Base-by-base conservation (phyloP, 257 asterid species). In the Anisodus acutangulus region DNA sequence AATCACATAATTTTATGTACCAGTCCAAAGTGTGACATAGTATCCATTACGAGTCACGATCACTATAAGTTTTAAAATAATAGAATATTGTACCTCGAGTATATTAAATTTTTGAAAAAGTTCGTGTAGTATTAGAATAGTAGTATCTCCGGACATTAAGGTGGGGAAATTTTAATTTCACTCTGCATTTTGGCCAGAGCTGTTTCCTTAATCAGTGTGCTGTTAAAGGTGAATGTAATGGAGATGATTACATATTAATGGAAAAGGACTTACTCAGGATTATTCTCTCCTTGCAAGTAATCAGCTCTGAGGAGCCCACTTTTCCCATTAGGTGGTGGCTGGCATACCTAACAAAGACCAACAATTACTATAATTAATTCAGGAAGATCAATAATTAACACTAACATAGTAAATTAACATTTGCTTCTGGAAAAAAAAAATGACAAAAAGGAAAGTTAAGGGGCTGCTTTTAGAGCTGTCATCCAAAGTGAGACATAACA, bases 261-360 rank as follows among this genome's bases (percentile, higher is more conserved):
- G 35, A 43, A 35, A 68, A 54, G 4, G 81, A 84, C 96, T 90
- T 87, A 93, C 98, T 93, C 85, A 53, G 95, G 97, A 82, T 88
- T 91, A 81, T 92, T 88, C 66, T 91, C 95, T 85, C 93, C 95
- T 87, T 91, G 93, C 85, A 89, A 87, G 67, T 5, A 85, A 80
- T 93, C 98, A 59, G 93, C 94, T 84, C 97, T 83, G 26, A 93
- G 98, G 78, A 93, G 96, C 86, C 98, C 98, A 83, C 98, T 95
- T 91, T 93, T 92, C 6, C 98, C 98, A 9, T 86, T 92, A 17
- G 95, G 92, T 80, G 98, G 97, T n/a, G 96, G 96, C 89, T 90
- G 92, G 85, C 98, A 92, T 51, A 91, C 96, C 98, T 95, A 86
- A 78, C 85, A 84, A 82, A 68, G 59, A 81, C 85, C 76, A 88